Evolutionary conservation across 2,329 filamentous ascomycete genomes (phyloP).

Genomic region (Tolypocladium tundrense): DNA sequence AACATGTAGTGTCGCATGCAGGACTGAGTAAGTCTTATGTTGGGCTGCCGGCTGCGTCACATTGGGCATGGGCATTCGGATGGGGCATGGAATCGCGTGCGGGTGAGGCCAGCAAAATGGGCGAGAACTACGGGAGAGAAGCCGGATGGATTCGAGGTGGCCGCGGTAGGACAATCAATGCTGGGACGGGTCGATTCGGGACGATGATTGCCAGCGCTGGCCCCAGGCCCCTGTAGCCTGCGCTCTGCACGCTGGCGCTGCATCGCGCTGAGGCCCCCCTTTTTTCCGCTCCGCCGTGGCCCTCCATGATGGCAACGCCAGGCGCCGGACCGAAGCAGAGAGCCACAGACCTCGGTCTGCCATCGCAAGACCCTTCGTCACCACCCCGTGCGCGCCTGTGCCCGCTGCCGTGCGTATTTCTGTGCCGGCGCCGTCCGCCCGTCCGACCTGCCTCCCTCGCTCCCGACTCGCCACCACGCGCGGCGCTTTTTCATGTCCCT

Average conservation of each 20-base stretch:
- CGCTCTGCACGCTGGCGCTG: not conserved
- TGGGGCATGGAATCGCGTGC: not conserved
- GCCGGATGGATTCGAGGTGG: too few species aligned
- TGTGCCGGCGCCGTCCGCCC: not conserved
- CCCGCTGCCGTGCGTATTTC: not conserved
- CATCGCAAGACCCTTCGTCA: not conserved
- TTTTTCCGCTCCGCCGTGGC: not conserved
- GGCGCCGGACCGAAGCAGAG: not conserved
- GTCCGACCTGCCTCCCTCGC: not conserved
- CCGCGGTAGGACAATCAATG: not conserved
- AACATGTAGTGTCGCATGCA: not conserved
- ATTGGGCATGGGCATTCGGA: not conserved
- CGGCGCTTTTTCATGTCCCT: conserved; percentile 1
- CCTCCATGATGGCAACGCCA: not conserved
- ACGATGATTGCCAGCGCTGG: too few species aligned
- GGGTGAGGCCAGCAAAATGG: not conserved
- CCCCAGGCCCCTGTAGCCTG: too few species aligned
- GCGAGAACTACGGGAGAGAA: not conserved
- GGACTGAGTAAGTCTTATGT: not conserved
- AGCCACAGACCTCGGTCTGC: not conserved
- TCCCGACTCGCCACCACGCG: not conserved
- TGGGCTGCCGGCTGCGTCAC: not conserved
- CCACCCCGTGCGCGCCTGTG: not conserved
- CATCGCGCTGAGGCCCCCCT: not conserved
- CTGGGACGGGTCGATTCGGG: too few species aligned